These are phyloP conservation scores for Arabidopsis hybrid DNA, from an alignment of 441 rosid species.

Conservation along the genomic window DNA sequence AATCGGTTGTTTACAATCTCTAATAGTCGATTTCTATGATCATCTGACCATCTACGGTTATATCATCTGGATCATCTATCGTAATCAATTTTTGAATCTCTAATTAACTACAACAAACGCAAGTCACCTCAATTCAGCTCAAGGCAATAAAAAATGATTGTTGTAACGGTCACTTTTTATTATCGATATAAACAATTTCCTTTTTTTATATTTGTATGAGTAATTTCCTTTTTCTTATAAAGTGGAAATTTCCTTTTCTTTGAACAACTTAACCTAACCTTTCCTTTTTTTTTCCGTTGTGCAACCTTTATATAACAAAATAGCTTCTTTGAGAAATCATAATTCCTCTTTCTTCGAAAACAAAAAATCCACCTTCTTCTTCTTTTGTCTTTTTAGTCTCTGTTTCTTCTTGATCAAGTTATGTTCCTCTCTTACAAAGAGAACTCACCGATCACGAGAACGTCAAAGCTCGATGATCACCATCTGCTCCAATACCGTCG, in stretches of 20 bases:
- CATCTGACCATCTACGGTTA: no score
- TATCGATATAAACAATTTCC: neutral
- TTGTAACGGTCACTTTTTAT: neutral
- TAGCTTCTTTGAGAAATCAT: neutral
- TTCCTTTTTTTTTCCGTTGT: neutral
- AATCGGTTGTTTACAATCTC: no score
- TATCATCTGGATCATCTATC: no score
- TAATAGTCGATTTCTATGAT: no score
- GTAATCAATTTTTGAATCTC: neutral
- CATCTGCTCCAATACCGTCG: neutral
- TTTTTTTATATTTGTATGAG: no score
- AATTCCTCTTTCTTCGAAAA: no score
- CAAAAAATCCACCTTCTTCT: neutral
- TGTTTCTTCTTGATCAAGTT: neutral
- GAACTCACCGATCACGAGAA: neutral
- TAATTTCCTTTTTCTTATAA: no score
- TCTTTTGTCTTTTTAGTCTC: neutral
- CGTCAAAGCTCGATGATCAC: neutral
- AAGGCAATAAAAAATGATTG: neutral
- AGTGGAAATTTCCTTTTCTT: no score
- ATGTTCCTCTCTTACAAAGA: neutral
- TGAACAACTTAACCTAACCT: no score
- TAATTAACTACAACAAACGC: neutral
- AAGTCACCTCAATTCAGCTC: neutral
- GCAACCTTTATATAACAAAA: neutral